phyloP scores from a whole-genome alignment of 2,329 filamentous ascomycete genomes.

The Fusarium sp. region DNA sequence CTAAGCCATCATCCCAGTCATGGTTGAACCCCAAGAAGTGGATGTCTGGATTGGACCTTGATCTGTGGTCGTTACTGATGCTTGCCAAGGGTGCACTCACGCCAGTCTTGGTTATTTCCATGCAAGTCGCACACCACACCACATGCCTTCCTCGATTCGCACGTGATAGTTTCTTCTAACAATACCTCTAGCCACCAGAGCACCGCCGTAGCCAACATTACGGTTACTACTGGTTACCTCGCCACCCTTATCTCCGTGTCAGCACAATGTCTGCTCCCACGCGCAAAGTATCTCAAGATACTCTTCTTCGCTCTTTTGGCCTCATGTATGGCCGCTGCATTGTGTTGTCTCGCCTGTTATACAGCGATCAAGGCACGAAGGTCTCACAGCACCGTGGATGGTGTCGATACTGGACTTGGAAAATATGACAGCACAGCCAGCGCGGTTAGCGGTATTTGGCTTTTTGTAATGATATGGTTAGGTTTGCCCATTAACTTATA shows the following conservation, averaged over 20 bases:
- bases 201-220: neutral
- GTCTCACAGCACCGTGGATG: neutral
- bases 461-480: slow-evolving; percentile 27
- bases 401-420: neutral
- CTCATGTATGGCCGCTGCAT: slow-evolving; percentile 14
- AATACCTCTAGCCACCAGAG: neutral
- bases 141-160: neutral
- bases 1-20: neutral
- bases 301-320: slow-evolving; percentile 21
- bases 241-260: too few relatives aligned
- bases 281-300: slow-evolving; percentile 23
- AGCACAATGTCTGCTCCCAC: neutral
- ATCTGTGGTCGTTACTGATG: neutral
- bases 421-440: slow-evolving; percentile 20
- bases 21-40: neutral
- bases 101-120: neutral
- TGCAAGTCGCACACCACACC: neutral
- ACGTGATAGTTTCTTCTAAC: neutral
- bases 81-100: neutral
- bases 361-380: slow-evolving; percentile 16
- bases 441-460: slow-evolving; percentile 18
- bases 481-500: neutral
- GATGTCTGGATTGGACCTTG: neutral
- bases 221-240: too few relatives aligned
- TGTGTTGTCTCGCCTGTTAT: slow-evolving; percentile 18